These are phyloP conservation scores for Nakaseomyces nivariensis DNA, from an alignment of 1,139 yeast species.

Conservation along the genomic window DNA sequence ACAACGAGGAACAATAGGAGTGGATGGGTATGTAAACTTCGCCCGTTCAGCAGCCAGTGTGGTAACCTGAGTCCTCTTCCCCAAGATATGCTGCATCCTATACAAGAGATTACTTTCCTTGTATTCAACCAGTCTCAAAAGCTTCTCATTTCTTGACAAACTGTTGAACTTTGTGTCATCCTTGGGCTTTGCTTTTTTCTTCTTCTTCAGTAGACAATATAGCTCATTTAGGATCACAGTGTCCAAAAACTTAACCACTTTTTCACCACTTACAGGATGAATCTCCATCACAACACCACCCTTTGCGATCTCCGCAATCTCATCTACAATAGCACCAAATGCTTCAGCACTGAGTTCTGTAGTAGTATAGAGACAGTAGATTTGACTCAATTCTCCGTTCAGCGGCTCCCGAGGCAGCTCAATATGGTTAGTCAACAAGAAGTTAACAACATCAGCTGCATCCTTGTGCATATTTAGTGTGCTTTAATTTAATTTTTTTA, in stretches of 20 bases:
- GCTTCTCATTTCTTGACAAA: conserved; percentile 4
- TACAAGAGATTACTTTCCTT: neutral
- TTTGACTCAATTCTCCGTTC: conserved; percentile 9
- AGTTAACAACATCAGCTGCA: conserved; percentile 7
- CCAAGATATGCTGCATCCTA: conserved; percentile 3
- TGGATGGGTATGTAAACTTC: conserved; percentile 29
- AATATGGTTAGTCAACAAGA: conserved; percentile 9
- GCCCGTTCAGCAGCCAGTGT: conserved; percentile 37
- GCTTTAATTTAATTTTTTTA: neutral
- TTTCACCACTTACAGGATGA: neutral
- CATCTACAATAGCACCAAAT: neutral
- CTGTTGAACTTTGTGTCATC: neutral
- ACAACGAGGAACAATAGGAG: conserved; percentile 48
- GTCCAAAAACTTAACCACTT: neutral
- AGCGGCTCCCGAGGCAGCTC: conserved; percentile 8
- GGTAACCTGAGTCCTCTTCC: conserved; percentile 18
- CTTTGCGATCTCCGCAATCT: conserved; percentile 3
- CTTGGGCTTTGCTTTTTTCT: neutral
- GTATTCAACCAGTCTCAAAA: neutral
- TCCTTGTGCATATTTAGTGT: neutral
- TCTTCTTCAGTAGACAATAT: neutral
- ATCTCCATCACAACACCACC: neutral
- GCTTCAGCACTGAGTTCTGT: neutral
- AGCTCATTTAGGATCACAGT: neutral
- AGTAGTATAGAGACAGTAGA: conserved; percentile 3